Evolutionary conservation across 495 filamentous ascomycete species (phyloP), one percentile per base, ranked within the genome.

Genomic region (Penicillium robsamsonii): DNA sequence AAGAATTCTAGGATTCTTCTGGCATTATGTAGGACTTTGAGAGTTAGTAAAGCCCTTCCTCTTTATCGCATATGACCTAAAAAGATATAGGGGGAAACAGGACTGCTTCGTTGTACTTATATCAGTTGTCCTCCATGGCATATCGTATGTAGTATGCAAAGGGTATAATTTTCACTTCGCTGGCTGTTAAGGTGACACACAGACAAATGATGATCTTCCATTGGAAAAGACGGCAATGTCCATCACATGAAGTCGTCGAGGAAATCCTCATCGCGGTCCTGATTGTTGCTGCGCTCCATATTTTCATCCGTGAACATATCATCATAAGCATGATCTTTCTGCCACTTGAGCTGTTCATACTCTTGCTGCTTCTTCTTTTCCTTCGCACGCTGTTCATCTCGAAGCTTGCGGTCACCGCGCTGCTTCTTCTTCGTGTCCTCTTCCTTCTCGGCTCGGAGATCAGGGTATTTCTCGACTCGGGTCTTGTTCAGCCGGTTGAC

Each of bases 401-500:
- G 80, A 2, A 76, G 70, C 24, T 83, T 86, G 55, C 87, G 84
- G 38, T 96, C 89, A 56, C 78, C 76, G 64, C 83, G 83, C 33
- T 88, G 78, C 56, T 90, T 75, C 70, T 84, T 80, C 60, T 84
- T 85, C 63, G 87, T 66, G 46, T 82, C 79, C 22, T 88, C 84
- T 56, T 94, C 92, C 66, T 88, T 91, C 73, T 96, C 90, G 56
- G 83, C 78, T 15, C 75, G 73, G 15, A 98, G 81, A 63, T 96
- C 90, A 1, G 92, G 89, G 66, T 86, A 88, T 66, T 88, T 87
- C 70, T 96, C 90, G 12, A 86, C 82, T 59, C 88, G 90, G 29
- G 95, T 98, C 79, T 98, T 98, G 74, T 96, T 95, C 43, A 98
- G 84, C 22, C 94, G 86, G 78, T 98, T 98, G 78, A 98, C 83